A percentile compares a stretch with the other conserved stretches of the same genome.
phyloP scores from a whole-genome alignment of 495 filamentous ascomycete genomes.

The Penicillium alfredii region DNA sequence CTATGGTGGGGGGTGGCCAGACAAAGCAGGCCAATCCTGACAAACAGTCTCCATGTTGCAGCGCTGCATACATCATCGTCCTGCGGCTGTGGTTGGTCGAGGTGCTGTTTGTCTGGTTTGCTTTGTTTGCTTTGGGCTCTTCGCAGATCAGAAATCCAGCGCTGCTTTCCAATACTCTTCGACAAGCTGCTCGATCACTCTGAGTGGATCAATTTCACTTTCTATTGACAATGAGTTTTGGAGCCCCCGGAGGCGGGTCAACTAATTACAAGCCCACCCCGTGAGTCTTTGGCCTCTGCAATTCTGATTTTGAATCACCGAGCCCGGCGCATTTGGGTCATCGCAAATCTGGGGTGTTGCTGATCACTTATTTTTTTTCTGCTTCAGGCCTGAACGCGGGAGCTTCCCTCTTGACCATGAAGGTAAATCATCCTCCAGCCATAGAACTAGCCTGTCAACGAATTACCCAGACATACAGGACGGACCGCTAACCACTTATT shows the following conservation, averaged over 20 bases:
- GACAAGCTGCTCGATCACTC: too few species aligned
- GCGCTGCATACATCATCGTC: constrained; percentile 27
- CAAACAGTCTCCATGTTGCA: too few species aligned
- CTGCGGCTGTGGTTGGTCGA: constrained; percentile 15
- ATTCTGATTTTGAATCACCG: too few species aligned
- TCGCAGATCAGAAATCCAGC: too few species aligned
- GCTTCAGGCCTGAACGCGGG: constrained; percentile 76
- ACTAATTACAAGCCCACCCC: constrained; percentile 68
- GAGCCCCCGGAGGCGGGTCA: constrained; percentile 67
- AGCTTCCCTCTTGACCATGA: constrained; percentile 97
- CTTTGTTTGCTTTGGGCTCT: constrained; percentile 26
- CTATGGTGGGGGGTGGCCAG: too few species aligned
- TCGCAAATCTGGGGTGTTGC: not conserved
- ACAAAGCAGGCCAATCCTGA: too few species aligned
- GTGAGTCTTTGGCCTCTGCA: too few species aligned
- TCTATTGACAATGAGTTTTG: constrained; percentile 53
- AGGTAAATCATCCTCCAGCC: constrained; percentile 43
- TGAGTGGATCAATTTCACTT: not conserved
- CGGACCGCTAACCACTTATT: not conserved
- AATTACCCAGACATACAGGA: not conserved
- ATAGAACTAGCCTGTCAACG: not conserved
- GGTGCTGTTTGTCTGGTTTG: constrained; percentile 33
- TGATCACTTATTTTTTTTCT: not conserved
- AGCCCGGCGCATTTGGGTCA: too few species aligned
- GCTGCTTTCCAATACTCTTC: not conserved